Evolutionary conservation across 768 basidiomycete genomes (phyloP), one percentile per base, ranked within the genome.

Genomic region (Phlegmacium glaucopus): DNA sequence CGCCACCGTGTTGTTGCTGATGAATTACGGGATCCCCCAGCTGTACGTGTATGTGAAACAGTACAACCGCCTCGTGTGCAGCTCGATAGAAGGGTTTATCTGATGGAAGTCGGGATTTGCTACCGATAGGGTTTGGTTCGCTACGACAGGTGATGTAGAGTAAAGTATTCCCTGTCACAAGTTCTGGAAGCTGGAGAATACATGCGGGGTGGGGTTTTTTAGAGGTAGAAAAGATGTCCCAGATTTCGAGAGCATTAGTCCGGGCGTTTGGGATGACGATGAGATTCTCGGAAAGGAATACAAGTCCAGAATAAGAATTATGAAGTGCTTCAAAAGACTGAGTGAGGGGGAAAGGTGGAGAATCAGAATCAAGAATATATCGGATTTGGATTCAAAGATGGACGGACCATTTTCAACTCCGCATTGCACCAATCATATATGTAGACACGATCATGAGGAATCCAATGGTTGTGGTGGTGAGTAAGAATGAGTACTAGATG

Each of bases 371-470:
- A n/a, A 35, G 15, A 35, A 16, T 9, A 25, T 39, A 34, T 29
- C 13, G 7, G 40, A 27, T n/a, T 22, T 22, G 22, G 22, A 22
- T 22, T 22, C n/a, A n/a, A 7, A 6, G 9, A 16, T 9, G 9
- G 28, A 58, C 69, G 17, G 43, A 75, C 74, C 54, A 67, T 60
- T 47, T 64, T 63, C 3, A 69, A 48, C 7, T 51, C 52, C 5
- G 69, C 71, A 1, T 64, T 70, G 51, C 61, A 64, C 77, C 77
- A 79, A 22, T 77, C 62, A 45, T 63, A 76, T 2, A 77, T 57
- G 40, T 66, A 75, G 13, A 79, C 55, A 4, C 53, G 52, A 45
- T 74, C 67, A 4, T 55, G 38, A 1, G 53, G 55, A 2, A 41
- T 44, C 18, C 28, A 26, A 1, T 40, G 37, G 17, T 56, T 50